phyloP scores from a whole-genome alignment of 1,284 basidiomycete species.

The Xanthoconium separans region DNA sequence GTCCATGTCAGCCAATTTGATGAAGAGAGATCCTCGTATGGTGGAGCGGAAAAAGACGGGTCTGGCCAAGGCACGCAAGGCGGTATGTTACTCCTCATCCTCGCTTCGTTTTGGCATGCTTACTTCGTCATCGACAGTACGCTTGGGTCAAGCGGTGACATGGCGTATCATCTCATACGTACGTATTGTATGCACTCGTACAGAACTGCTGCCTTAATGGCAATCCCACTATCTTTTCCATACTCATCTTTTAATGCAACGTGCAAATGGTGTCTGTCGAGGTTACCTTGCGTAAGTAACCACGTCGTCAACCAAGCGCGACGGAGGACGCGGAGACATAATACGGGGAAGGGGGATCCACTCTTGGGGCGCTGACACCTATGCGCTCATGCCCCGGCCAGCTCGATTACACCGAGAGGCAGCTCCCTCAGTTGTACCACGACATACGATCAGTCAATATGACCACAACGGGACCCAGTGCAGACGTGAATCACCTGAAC shows the following conservation, averaged over 20 bases:
- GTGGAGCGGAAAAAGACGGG: slow-evolving; percentile 98
- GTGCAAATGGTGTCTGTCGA: too few relatives aligned
- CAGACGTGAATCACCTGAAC: slow-evolving; percentile 58
- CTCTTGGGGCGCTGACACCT: too few relatives aligned
- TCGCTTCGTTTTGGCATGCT: not conserved
- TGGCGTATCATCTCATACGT: not conserved
- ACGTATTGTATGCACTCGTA: slow-evolving; percentile 3
- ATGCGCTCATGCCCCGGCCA: too few relatives aligned
- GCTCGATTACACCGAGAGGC: too few relatives aligned
- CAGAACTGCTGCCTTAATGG: not conserved
- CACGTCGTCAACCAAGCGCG: too few relatives aligned
- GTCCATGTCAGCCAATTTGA: slow-evolving; percentile 67
- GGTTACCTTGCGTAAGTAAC: too few relatives aligned
- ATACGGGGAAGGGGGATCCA: too few relatives aligned
- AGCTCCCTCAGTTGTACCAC: not conserved
- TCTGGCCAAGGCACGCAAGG: slow-evolving; percentile 87
- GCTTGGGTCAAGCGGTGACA: slow-evolving; percentile 9
- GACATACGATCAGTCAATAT: slow-evolving; percentile 37
- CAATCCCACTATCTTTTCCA: too few relatives aligned
- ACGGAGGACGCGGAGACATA: too few relatives aligned
- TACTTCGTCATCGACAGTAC: not conserved
- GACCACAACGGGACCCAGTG: slow-evolving; percentile 47
- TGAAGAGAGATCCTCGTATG: slow-evolving; percentile 93
- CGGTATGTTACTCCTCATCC: slow-evolving; percentile 51
- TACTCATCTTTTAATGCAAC: too few relatives aligned